Percentiles rank a stretch among this genome's conserved stretches.
These are phyloP conservation scores for Ceraceosorus guamensis DNA, from an alignment of 1,284 basidiomycete genomes.

Conservation along the genomic window DNA sequence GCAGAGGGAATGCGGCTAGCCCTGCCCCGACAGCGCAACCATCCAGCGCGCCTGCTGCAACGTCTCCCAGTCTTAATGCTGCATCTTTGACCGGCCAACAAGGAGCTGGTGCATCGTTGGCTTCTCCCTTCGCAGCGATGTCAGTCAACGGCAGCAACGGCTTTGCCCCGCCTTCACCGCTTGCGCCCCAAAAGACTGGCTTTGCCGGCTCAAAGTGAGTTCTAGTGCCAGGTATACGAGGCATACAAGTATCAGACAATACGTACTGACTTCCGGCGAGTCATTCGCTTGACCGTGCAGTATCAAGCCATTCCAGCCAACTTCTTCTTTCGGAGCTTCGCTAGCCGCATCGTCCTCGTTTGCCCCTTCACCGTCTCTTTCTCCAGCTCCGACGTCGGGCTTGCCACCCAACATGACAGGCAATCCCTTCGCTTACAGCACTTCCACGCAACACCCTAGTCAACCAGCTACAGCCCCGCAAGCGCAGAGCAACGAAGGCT, in stretches of 20 bases:
- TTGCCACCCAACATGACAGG: constrained; percentile 23
- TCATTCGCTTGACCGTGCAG: constrained; percentile 2
- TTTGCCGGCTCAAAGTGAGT: constrained; percentile 24
- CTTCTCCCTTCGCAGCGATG: constrained; percentile 18
- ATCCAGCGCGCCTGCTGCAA: no score
- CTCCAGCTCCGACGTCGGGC: no score
- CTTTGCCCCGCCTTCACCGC: constrained; percentile 1
- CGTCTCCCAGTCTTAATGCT: no score
- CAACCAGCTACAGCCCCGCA: no score
- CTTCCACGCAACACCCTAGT: background rate
- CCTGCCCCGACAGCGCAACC: background rate
- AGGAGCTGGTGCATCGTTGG: constrained; percentile 12
- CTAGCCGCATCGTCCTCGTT: constrained; percentile 9
- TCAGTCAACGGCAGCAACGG: constrained; percentile 9
- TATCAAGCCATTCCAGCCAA: constrained; percentile 31
- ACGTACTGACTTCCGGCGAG: no score
- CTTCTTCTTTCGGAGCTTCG: constrained; percentile 25
- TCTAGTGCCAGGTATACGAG: no score
- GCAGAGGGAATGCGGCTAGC: constrained; percentile 11
- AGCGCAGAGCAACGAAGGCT: no score
- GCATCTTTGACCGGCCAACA: no score
- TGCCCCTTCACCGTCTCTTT: no score
- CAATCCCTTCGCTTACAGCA: constrained; percentile 26
- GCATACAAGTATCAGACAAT: no score
- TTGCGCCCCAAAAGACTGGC: constrained; percentile 33